Evolutionary conservation across 2,329 filamentous ascomycete species (phyloP), one percentile per base, ranked within the genome.

Genomic region (Talaromyces sp.): DNA sequence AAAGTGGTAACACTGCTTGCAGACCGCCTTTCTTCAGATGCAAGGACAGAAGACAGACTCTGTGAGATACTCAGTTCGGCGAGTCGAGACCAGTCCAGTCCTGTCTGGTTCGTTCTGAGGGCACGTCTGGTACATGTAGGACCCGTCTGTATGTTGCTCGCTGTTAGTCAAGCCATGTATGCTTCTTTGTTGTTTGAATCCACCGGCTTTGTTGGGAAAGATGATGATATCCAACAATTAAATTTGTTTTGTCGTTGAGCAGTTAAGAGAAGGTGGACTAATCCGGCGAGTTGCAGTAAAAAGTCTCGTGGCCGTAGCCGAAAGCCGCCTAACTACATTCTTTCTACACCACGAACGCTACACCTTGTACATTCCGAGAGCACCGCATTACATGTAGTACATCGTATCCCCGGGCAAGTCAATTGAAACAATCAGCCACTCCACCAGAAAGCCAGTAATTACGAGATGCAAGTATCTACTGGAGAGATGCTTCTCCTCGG

Each of bases 21-120:
- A 63, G 50, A 63, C 61, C 61, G 61, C 61, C 10, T 49, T 57
- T 63, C 61, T 57, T 56, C 50, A 31, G 45, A 63, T n/a, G 61
- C 61, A 63, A 62, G 35, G 60, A 62, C 19, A 56, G 31, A 35
- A 37, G 19, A 39, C 52, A 39, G 11, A 39, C 33, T 15, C 31
- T 22, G 6, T 25, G n/a, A 56, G 22, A 56, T 56, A 43, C 27
- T 27, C 61, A 25, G 47, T 27, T 45, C 50, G 61, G 35, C 45
- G 35, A 56, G 47, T 56, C 61, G 39, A 63, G 61, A 57, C 50
- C n/a, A 47, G 31, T 49, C 61, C 50, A 63, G 50, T 41, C 47
- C 35, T n/a, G 45, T 25, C 27, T 45, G 39, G 41, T 35, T 35
- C 17, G 57, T 25, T 60, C 31, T 31, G 33, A 61, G 39, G 49